Percentiles rank a stretch among this genome's conserved stretches.
Evolutionary conservation across 2,329 filamentous ascomycete species (phyloP).

Genomic region (Pyricularia grisea): DNA sequence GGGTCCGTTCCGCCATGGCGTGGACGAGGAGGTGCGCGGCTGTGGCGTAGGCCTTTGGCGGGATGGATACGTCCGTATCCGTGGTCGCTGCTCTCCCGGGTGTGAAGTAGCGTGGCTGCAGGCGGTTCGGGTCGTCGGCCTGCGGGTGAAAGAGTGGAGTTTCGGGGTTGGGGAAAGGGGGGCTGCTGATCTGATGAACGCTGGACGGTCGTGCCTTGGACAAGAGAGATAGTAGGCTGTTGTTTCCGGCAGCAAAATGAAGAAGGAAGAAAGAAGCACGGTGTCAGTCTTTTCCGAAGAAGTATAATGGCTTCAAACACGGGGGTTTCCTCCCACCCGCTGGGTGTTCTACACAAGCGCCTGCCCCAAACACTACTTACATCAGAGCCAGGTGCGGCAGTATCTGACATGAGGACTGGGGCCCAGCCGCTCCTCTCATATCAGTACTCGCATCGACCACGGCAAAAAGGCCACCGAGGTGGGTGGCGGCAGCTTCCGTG

Average conservation of each 20-base stretch:
- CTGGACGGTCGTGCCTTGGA: not conserved
- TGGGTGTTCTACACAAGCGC: too few species aligned
- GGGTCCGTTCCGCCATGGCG: not conserved
- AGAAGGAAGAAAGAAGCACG: not conserved
- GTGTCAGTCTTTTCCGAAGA: not conserved
- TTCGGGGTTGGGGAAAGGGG: not conserved
- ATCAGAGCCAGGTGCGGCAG: not conserved
- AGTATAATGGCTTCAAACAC: fast-evolving
- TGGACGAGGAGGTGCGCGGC: not conserved
- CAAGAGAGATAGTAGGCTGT: not conserved
- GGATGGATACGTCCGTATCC: not conserved
- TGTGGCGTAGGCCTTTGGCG: not conserved
- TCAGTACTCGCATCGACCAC: not conserved
- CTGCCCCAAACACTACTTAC: not conserved
- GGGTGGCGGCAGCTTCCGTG: not conserved
- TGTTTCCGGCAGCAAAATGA: not conserved
- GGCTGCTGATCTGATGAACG: not conserved
- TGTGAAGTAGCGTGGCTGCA: not conserved
- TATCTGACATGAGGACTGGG: not conserved
- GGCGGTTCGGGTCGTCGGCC: not conserved
- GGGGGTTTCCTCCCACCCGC: not conserved
- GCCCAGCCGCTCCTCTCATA: not conserved
- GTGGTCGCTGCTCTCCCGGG: not conserved
- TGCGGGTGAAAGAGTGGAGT: not conserved
- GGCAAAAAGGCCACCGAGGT: not conserved